Base-by-base conservation (phyloP, 805 yeast species). In the Saccharomycopsis sp. region DNA sequence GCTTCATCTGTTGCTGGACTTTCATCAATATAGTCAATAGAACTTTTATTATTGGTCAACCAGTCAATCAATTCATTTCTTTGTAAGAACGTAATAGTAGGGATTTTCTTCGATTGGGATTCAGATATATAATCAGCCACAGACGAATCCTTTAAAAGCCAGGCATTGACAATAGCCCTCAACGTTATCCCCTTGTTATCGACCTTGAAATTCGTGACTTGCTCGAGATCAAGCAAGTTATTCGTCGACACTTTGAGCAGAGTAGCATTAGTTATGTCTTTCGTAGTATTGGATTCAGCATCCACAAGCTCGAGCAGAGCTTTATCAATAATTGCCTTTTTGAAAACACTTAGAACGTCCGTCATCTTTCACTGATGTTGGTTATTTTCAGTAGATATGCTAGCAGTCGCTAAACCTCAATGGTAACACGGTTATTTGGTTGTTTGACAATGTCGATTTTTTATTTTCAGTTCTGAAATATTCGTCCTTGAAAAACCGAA, bases 21-120 rank as follows among this genome's bases (percentile, higher is more conserved):
- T 20, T 56, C 42, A 51, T 69, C 71, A 38, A 85, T 72, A 67
- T 79, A 85, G 56, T 82, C 80, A 62, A 89, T 83, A 23, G 78
- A 75, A 44, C 78, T 82, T 2, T 84, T 75, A 20, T 82, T 77
- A 2, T 97, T 97, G 60, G 79, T 80, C 55, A 93, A 77, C 91
- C 94, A 92, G 34, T 89, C 80, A 57, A 86, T 78, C 61, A 93
- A 78, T 68, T 93, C 97, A 7, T 90, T 85, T 72, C 96, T 84
- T 66, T 90, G 96, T 68, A 89, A 72, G 68, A 93, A 92, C 58
- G 89, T 84, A 68, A 93, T 80, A 62, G 89, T 89, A 1, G 83
- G 77, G 38, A 93, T 78, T 2, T 81, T 78, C 47, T 79, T 73
- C 54, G 78, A 79, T 65, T 83, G 86, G 63, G 97, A 89, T 44